Conservation (phyloP, 2,329 filamentous ascomycete species). For the Aplosporella prunicola region DNA sequence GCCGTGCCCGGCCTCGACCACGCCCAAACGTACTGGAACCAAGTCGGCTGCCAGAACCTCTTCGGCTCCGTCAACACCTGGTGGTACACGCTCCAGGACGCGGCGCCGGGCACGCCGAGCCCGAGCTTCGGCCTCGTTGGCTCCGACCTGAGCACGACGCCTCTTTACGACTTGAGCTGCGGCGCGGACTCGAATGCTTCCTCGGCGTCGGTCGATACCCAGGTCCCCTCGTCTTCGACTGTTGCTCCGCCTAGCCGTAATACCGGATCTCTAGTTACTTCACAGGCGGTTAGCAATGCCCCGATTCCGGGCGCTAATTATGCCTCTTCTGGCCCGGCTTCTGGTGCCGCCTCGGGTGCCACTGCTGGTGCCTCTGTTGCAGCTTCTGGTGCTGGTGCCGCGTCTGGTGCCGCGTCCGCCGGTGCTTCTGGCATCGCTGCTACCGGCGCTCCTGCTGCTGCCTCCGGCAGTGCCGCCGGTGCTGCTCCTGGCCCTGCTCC, state of each 20-base stretch:
- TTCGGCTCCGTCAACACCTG: constrained; percentile 55
- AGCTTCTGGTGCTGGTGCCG: background rate
- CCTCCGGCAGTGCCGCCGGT: constrained; percentile 23
- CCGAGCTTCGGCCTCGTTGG: constrained; percentile 65
- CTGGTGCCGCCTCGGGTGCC: background rate
- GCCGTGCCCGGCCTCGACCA: constrained; percentile 57
- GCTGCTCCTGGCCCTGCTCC: constrained; percentile 8
- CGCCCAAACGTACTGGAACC: constrained; percentile 71
- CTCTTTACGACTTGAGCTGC: constrained; percentile 29
- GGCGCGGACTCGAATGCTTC: constrained; percentile 3
- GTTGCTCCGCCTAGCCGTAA: background rate
- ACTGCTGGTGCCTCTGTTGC: background rate
- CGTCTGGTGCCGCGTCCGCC: background rate
- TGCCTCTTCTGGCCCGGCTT: background rate
- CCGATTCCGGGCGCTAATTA: constrained; percentile 19
- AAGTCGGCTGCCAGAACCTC: constrained; percentile 58
- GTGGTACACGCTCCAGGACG: constrained; percentile 71
- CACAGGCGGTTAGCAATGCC: constrained; percentile 18
- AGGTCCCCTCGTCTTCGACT: constrained; percentile 4
- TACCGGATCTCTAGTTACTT: background rate
- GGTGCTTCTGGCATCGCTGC: background rate
- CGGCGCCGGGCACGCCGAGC: constrained; percentile 43
- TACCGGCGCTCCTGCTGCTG: background rate
- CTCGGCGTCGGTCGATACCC: constrained; percentile 13
- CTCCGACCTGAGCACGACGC: constrained; percentile 22